Base-by-base conservation (phyloP, 225 moss, liverwort and hornwort genomes). In the Anthoceros angustus region DNA sequence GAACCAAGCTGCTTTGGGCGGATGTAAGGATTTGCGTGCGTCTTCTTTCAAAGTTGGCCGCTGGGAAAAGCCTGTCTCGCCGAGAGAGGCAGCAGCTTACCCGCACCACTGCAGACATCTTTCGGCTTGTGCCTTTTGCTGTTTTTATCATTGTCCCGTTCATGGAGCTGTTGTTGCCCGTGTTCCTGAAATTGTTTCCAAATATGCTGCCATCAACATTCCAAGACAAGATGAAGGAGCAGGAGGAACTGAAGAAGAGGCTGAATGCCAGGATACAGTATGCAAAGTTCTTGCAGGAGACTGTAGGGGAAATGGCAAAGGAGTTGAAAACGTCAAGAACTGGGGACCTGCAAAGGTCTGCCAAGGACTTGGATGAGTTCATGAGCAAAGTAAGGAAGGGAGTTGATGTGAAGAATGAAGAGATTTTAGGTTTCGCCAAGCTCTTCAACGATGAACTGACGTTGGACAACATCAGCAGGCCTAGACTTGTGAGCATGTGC, bases 201-300 rank as follows among this genome's bases (percentile, higher is more conserved):
- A 98, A 92, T 66, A 98, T 98, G 98, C 86, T 98, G 42, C 98
- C 98, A 21, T 98, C 98, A 43, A 98, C 98, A 41, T 98, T 98
- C 43, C 88, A 98, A 80, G 98, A 98, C 77, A 98, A 98, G 72
- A 98, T 98, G 98, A 87, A 92, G 81, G 89, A 98, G 74, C 98
- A 98, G 98, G 98, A 98, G 67, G 15, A 87, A 77, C 75, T 98
- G 4, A 98, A 98, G 77, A 98, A 89, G 78, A 82, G 78, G 40
- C 70, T 98, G 67, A 87, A 92, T 82, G 98, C 98, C 69, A 84
- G 98, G 71, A 98, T 98, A 65, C 98, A 98, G 16, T 92, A 92
- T 75, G 98, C 98, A 25, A 98, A 92, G 77, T 98, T 98, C 70
- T 79, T 98, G 67, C 98, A 98, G 71, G 92, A 98, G 68, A 98